A percentile compares a stretch with the other conserved stretches of the same genome.
Conservation (phyloP, 345 rosid species). For the Theobroma cacao region DNA sequence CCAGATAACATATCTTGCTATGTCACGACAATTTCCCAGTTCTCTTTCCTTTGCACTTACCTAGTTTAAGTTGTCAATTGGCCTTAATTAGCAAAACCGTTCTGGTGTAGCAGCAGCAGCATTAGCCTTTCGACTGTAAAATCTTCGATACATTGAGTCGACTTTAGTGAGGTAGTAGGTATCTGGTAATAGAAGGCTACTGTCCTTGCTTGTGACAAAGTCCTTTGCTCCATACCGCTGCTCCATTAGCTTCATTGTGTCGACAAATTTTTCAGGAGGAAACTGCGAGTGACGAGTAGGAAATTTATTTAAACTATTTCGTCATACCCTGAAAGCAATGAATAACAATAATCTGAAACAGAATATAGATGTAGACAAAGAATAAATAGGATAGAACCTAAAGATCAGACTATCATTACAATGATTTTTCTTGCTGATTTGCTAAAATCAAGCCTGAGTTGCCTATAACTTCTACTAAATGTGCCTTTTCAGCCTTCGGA, state of each 20-base stretch:
- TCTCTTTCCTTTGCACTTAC: not conserved
- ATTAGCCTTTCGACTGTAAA: conserved; percentile 43
- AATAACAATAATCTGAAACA: not conserved
- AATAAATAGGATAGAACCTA: not conserved
- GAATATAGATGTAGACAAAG: not conserved
- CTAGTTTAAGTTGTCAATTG: not conserved
- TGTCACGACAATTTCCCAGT: not conserved
- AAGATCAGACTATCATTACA: not conserved
- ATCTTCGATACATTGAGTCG: conserved; percentile 58
- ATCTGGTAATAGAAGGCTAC: conserved; percentile 50
- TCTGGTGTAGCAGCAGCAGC: conserved; percentile 2
- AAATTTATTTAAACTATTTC: not conserved
- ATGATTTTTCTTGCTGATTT: not conserved
- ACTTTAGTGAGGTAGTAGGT: conserved; percentile 64
- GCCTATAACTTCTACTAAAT: not conserved
- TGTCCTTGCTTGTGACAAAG: conserved; percentile 54
- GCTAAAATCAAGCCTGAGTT: not conserved
- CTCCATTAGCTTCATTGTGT: conserved; percentile 55
- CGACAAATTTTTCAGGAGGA: conserved; percentile 50
- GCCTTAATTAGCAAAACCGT: conserved; percentile 38
- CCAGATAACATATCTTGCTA: not conserved
- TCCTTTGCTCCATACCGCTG: conserved; percentile 59
- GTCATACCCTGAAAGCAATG: not conserved
- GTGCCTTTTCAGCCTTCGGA: not conserved
- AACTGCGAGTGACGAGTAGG: conserved; percentile 26